Percentiles rank a stretch among this genome's conserved stretches.
Conservation (phyloP, 1,284 basidiomycete species). For the Phellopilus nigrolimitatus region DNA sequence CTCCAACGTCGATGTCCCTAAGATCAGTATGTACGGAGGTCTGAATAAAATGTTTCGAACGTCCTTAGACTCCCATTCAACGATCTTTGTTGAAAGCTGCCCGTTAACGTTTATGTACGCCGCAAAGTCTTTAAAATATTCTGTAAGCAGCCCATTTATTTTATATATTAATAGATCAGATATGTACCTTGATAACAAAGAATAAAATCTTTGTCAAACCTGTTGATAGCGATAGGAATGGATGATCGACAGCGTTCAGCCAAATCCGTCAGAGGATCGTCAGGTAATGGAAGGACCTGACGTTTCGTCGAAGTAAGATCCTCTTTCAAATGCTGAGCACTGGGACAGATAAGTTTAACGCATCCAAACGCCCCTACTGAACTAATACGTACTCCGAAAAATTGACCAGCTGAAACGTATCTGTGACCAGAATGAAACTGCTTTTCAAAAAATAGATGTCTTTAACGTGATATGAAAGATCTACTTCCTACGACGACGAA, state of each 20-base stretch:
- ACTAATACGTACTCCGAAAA: neutral
- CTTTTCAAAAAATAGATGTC: constrained; percentile 1
- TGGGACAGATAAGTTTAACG: neutral
- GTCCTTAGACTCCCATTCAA: constrained; percentile 7
- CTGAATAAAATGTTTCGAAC: constrained; percentile 2
- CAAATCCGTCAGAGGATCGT: constrained; percentile 1
- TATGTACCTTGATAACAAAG: constrained; percentile 6
- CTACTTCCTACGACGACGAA: neutral
- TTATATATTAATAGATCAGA: neutral
- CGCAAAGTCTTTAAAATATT: neutral
- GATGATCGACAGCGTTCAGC: constrained; percentile 6
- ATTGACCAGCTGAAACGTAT: neutral
- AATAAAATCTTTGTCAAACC: constrained; percentile 2
- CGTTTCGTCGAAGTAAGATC: neutral
- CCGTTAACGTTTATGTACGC: constrained; percentile 7
- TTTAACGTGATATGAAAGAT: neutral
- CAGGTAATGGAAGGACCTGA: neutral
- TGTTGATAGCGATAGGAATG: constrained; percentile 1
- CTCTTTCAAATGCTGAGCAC: neutral
- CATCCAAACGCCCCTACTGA: neutral
- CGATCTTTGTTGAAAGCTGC: constrained; percentile 1
- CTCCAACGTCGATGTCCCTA: constrained; percentile 2
- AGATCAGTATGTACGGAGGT: constrained; percentile 4
- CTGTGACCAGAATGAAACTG: constrained; percentile 3
- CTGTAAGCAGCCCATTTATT: neutral